A percentile compares a stretch with the other conserved stretches of the same genome.
These are phyloP conservation scores for Calocera cornea DNA, from an alignment of 768 basidiomycete genomes.

Conservation along the genomic window DNA sequence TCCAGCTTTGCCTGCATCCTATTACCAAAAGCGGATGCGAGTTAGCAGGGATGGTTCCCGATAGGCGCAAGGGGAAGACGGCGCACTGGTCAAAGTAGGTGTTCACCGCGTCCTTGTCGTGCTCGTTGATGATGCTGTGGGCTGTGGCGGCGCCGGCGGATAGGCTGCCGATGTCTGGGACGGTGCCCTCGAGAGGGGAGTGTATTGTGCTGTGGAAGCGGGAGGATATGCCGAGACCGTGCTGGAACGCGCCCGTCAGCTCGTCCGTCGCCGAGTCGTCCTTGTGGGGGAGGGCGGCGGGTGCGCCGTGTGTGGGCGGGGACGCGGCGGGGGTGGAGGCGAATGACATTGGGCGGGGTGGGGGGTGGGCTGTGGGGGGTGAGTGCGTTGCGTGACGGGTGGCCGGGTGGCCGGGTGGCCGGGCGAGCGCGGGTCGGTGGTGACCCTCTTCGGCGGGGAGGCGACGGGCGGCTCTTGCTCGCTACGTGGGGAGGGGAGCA, in stretches of 20 bases:
- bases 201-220: neutral
- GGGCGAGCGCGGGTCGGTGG: too few relatives aligned
- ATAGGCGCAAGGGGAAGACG: neutral
- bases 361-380: too few relatives aligned
- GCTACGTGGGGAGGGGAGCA: too few relatives aligned
- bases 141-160: neutral
- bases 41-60: neutral
- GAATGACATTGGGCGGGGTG: too few relatives aligned
- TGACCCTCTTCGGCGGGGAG: too few relatives aligned
- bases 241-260: neutral
- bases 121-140: neutral
- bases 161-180: neutral
- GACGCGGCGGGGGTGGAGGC: too few relatives aligned
- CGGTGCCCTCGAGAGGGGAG: neutral
- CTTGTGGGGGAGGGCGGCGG: neutral
- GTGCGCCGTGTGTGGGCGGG: too few relatives aligned
- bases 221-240: neutral
- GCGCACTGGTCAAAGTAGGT: conserved; percentile 1
- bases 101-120: conserved; percentile 1
- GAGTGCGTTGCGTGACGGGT: too few relatives aligned
- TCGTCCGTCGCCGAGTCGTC: neutral
- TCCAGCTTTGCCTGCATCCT: neutral
- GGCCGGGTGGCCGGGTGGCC: too few relatives aligned
- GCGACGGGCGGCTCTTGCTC: too few relatives aligned
- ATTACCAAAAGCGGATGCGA: neutral